A percentile compares a stretch with the other conserved stretches of the same genome.
These are phyloP conservation scores for Cercospora sesami DNA, from an alignment of 2,329 filamentous ascomycete genomes.

Conservation along the genomic window DNA sequence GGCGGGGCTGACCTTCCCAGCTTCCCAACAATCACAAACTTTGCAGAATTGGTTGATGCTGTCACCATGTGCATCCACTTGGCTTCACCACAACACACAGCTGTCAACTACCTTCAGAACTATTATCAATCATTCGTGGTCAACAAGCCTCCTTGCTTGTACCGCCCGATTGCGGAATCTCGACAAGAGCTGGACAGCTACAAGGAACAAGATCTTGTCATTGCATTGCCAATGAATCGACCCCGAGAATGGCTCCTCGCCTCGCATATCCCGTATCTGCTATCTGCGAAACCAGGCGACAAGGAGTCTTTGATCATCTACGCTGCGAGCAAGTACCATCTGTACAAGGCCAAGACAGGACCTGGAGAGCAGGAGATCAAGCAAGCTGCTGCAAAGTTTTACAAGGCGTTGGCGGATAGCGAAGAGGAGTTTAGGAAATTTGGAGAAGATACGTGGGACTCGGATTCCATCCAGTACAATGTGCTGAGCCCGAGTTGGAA, in stretches of 20 bases:
- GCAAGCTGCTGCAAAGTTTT: constrained; percentile 23
- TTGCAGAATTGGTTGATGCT: constrained; percentile 48
- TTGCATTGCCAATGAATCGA: constrained; percentile 47
- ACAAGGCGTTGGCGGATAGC: constrained; percentile 22
- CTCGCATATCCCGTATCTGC: constrained; percentile 49
- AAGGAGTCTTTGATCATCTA: constrained; percentile 26
- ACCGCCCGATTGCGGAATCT: constrained; percentile 34
- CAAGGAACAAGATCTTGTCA: constrained; percentile 41
- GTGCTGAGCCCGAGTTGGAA: constrained; percentile 26
- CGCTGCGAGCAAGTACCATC: constrained; percentile 23
- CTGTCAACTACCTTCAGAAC: constrained; percentile 55
- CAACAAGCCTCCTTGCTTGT: constrained; percentile 48
- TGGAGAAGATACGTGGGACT: constrained; percentile 21
- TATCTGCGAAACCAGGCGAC: constrained; percentile 22
- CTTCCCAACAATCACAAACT: constrained; percentile 48
- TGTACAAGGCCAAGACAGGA: constrained; percentile 22
- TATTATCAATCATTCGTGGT: constrained; percentile 54
- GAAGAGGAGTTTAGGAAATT: constrained; percentile 21
- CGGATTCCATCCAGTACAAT: constrained; percentile 20
- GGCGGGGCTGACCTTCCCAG: constrained; percentile 43
- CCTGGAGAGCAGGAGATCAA: constrained; percentile 18
- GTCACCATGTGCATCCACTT: constrained; percentile 57
- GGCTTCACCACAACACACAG: constrained; percentile 52
- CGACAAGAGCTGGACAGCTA: constrained; percentile 20
- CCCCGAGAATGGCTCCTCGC: constrained; percentile 50